A percentile compares a stretch with the other conserved stretches of the same genome.
Conservation (phyloP, 148 eudicot genomes). For the Fagopyrum esculentum region DNA sequence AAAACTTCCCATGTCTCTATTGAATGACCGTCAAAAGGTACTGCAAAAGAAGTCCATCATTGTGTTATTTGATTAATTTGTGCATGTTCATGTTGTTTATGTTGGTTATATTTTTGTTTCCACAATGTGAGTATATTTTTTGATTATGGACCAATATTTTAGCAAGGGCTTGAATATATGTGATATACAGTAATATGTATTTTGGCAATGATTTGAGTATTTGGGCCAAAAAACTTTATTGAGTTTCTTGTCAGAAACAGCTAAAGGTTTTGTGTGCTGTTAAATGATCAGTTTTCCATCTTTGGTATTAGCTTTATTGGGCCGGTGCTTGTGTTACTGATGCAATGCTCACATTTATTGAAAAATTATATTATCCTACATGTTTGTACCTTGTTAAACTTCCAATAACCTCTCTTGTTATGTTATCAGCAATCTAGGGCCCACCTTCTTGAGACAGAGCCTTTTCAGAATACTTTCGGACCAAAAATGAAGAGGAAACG, state of each 20-base stretch:
- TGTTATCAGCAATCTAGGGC: conserved; percentile 61
- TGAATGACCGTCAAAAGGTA: conserved; percentile 84
- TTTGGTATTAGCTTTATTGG: background rate
- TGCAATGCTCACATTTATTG: background rate
- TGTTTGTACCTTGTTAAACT: background rate
- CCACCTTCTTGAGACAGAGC: conserved; percentile 81
- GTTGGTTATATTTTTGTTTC: background rate
- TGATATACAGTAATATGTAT: background rate
- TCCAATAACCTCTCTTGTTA: background rate
- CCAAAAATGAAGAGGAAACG: conserved; percentile 75
- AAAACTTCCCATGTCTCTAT: conserved; percentile 83
- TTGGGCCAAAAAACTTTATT: background rate
- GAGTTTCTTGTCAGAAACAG: background rate
- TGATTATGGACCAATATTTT: background rate
- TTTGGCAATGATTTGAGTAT: background rate
- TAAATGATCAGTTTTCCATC: no score
- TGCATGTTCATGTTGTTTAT: background rate
- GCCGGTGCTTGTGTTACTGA: background rate
- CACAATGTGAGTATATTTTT: background rate
- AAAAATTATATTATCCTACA: no score
- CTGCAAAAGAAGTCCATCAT: background rate
- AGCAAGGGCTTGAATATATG: background rate
- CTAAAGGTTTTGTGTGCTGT: background rate
- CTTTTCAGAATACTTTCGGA: conserved; percentile 80
- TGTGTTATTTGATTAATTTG: background rate